Evolutionary conservation across 805 yeast genomes (phyloP), one percentile per base, ranked within the genome.

Genomic region (Schwanniomyces polymorphus): DNA sequence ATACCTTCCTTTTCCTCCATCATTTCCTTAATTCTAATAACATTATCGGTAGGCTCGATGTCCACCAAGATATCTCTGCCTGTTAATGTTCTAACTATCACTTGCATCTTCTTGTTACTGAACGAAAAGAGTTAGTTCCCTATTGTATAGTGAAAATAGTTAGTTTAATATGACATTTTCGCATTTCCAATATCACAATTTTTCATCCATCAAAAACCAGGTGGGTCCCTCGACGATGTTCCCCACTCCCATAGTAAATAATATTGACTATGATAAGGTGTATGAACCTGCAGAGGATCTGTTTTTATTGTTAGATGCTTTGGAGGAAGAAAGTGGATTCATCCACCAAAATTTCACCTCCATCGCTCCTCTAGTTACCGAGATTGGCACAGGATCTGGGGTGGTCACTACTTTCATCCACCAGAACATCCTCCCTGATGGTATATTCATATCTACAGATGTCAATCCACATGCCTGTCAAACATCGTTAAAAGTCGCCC

Each of bases 211-310:
- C 12, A 18, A 12, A 5, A 16, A 34, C 38, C 11, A 2, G 7
- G 10, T 9, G 27, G 7, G 25, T 16, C 9, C 10, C 9, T 31
- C 6, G 16, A 16, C 23, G 23, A 91, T 91, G 97, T 74, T 88
- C 3, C 84, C 94, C 5, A 91, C 97, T 0, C 97, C 98, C 1
- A 63, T 65, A 7, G 71, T 86, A 1, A 53, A 59, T 1, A 64
- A 73, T 16, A 76, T 84, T 16, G 86, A 86, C 57, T 80, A 76
- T 51, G 83, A 79, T n/a, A 77, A 76, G 55, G 96, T 92, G 3
- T 94, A 94, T 63, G 99, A 94, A 60, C 98, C 99, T 0, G 81
- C 96, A 0, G 99, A 94, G 58, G 99, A 94, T 69, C 81, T 96
- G 7, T 94, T 86, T 60, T 79, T 92, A 8, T 71, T 94, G 8